A percentile compares a stretch with the other conserved stretches of the same genome.
phyloP scores from a whole-genome alignment of 2,329 filamentous ascomycete species.

The Neonectria sp. region DNA sequence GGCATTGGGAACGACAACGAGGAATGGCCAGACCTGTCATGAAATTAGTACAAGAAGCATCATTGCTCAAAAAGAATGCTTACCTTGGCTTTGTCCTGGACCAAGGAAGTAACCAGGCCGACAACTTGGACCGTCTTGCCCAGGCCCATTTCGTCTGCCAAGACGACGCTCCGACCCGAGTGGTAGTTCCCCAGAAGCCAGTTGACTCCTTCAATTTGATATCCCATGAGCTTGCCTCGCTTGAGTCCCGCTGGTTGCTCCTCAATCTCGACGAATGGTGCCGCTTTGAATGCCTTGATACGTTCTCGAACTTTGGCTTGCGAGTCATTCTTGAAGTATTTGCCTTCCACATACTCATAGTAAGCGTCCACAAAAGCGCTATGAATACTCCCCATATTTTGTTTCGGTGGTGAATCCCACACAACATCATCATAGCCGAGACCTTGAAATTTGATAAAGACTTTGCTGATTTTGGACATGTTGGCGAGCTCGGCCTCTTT shows the following conservation, averaged over 20 bases:
- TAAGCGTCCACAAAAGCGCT: conserved; percentile 87
- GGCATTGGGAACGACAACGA: conserved; percentile 93
- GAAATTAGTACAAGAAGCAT: conserved; percentile 31
- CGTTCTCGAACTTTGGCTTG: conserved; percentile 76
- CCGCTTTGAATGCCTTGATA: conserved; percentile 75
- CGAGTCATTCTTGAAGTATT: conserved; percentile 74
- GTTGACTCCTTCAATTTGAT: conserved; percentile 93
- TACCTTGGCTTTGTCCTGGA: conserved; percentile 72
- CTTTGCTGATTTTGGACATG: conserved; percentile 79
- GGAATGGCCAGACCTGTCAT: conserved; percentile 84
- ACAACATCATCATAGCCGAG: conserved; percentile 91
- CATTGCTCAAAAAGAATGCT: conserved; percentile 2
- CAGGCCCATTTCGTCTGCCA: conserved; percentile 98
- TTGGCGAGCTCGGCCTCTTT: conserved; percentile 80
- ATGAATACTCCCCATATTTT: conserved; percentile 78
- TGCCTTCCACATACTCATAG: conserved; percentile 85
- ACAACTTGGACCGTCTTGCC: conserved; percentile 98
- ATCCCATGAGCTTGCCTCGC: conserved; percentile 90
- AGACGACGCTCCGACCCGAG: conserved; percentile 84
- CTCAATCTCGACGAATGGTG: conserved; percentile 78
- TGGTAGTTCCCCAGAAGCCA: conserved; percentile 96
- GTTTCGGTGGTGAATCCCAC: conserved; percentile 86
- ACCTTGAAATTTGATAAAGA: conserved; percentile 93
- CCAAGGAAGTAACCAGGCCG: conserved; percentile 81
- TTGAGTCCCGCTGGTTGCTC: conserved; percentile 81